A percentile compares a stretch with the other conserved stretches of the same genome.
Evolutionary conservation across 805 yeast genomes (phyloP).

Genomic region (Ogataea methanolica): DNA sequence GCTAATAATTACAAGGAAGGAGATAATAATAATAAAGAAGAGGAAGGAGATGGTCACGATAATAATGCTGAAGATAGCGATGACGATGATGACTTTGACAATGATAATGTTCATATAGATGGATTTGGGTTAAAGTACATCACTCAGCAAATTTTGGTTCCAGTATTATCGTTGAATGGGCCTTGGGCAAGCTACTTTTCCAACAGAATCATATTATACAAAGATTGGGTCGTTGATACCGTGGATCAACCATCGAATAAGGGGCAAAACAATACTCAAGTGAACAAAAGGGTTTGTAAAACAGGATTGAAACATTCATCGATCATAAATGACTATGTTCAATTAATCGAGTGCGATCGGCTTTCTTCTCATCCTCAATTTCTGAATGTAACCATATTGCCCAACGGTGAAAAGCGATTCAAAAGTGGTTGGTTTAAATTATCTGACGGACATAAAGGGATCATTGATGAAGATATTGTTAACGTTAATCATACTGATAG

Average conservation of each 20-base stretch:
- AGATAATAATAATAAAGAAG: neutral
- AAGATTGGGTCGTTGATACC: conserved; percentile 25
- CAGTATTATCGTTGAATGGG: conserved; percentile 25
- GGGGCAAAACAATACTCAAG: too few relatives aligned
- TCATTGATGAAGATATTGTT: conserved; percentile 8
- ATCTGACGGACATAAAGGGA: conserved; percentile 7
- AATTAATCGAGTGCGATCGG: conserved; percentile 11
- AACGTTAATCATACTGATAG: neutral
- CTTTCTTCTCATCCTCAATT: conserved; percentile 24
- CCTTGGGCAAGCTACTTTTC: conserved; percentile 24
- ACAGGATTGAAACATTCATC: neutral
- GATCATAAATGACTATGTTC: conserved; percentile 20
- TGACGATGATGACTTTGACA: conserved; percentile 4
- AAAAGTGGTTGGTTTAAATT: conserved; percentile 15
- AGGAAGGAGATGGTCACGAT: neutral
- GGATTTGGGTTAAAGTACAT: conserved; percentile 6
- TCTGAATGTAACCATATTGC: conserved; percentile 10
- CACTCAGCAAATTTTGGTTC: conserved; percentile 29
- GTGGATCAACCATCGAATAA: too few relatives aligned
- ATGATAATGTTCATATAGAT: conserved; percentile 1
- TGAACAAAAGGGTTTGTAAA: too few relatives aligned
- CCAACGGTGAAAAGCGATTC: conserved; percentile 10
- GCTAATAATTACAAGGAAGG: neutral
- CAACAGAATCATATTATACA: conserved; percentile 26
- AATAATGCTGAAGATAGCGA: conserved; percentile 2